These are phyloP conservation scores for Rhizophagus clarus DNA, from an alignment of 192 early-diverging fungal genomes.

Conservation along the genomic window DNA sequence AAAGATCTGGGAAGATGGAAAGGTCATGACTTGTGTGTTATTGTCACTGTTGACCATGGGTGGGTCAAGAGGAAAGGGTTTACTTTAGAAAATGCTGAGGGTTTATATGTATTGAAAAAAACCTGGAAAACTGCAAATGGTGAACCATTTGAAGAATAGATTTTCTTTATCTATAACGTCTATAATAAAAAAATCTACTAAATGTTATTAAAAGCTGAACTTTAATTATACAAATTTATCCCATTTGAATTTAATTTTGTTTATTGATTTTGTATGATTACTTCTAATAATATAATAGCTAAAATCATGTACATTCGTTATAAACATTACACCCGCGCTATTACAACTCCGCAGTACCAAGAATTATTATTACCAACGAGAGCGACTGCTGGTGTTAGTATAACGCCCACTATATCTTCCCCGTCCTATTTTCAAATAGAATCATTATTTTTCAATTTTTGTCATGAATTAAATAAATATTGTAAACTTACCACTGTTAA, in stretches of 20 bases:
- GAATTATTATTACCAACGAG: conserved; percentile 32
- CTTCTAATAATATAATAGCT: not conserved
- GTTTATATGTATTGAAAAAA: conserved; percentile 18
- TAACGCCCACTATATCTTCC: conserved; percentile 41
- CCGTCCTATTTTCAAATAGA: conserved; percentile 28
- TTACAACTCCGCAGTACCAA: not conserved
- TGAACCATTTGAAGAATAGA: not conserved
- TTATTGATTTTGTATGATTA: too few species aligned
- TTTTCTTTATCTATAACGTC: not conserved
- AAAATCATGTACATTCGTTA: not conserved
- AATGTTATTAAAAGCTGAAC: too few species aligned
- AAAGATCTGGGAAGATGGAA: conserved; percentile 29
- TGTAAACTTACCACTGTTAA: conserved; percentile 32
- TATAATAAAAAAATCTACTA: not conserved
- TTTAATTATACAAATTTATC: too few species aligned
- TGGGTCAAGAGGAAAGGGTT: conserved; percentile 28
- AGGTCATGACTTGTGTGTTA: conserved; percentile 22
- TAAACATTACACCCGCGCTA: not conserved
- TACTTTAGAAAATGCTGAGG: conserved; percentile 14
- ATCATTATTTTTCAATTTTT: not conserved
- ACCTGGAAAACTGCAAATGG: conserved; percentile 30
- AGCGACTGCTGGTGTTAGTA: conserved; percentile 20
- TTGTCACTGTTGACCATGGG: conserved; percentile 28
- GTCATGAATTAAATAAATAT: not conserved
- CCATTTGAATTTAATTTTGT: too few species aligned